Evolutionary conservation across 2,329 filamentous ascomycete species (phyloP).

Genomic region (Apiospora marii): DNA sequence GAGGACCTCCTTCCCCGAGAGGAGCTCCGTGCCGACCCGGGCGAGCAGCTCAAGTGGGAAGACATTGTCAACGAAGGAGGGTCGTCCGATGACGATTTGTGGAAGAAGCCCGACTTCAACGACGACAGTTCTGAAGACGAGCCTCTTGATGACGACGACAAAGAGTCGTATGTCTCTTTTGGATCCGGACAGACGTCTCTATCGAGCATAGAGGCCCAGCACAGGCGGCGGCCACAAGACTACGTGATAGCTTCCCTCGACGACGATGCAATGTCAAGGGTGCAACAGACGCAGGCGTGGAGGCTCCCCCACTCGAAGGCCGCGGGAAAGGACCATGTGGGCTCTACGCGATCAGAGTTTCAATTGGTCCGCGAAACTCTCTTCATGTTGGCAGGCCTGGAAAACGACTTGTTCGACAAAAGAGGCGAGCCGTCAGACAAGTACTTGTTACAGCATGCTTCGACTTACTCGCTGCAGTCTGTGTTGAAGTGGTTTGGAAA

Average conservation of each 20-base stretch:
- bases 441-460: conserved; percentile 58
- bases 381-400: conserved; percentile 84
- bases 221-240: conserved; percentile 41
- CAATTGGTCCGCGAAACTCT: conserved; percentile 79
- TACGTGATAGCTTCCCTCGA: conserved; percentile 48
- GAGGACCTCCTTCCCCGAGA: conserved; percentile 66
- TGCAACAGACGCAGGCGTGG: conserved; percentile 58
- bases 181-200: conserved; percentile 48
- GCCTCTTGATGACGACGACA: conserved; percentile 41
- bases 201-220: conserved; percentile 42
- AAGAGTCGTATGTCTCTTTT: conserved; percentile 45
- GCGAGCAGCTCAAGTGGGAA: conserved; percentile 73
- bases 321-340: conserved; percentile 43
- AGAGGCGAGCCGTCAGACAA: conserved; percentile 48
- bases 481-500: conserved; percentile 57
- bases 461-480: conserved; percentile 58
- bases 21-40: conserved; percentile 51
- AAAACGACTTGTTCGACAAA: conserved; percentile 73
- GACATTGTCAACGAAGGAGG: conserved; percentile 81
- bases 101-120: conserved; percentile 72
- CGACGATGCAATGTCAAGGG: conserved; percentile 44
- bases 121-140: conserved; percentile 72
- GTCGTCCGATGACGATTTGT: conserved; percentile 70
- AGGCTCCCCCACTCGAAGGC: conserved; percentile 36
- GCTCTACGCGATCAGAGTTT: conserved; percentile 69